phyloP scores from a whole-genome alignment of 306 rosid species.

The Cicer arietinum region DNA sequence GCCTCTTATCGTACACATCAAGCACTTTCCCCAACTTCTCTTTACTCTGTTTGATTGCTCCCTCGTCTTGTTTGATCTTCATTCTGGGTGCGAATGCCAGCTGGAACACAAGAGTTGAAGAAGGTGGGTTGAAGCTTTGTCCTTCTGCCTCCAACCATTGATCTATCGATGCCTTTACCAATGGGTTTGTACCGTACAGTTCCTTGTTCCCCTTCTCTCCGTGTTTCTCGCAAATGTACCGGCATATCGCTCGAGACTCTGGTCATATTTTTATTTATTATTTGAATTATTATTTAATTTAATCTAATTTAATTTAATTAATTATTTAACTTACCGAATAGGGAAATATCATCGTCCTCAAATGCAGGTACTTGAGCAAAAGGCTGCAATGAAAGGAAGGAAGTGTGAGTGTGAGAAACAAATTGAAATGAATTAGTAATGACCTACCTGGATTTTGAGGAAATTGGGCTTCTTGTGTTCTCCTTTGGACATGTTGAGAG shows the following conservation, averaged over 20 bases:
- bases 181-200: constrained; percentile 68
- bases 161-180: constrained; percentile 75
- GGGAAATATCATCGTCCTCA: constrained; percentile 64
- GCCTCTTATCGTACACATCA: constrained; percentile 69
- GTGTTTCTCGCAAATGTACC: constrained; percentile 79
- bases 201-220: constrained; percentile 62
- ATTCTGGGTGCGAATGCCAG: constrained; percentile 81
- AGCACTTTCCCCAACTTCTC: constrained; percentile 74
- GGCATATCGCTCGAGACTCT: constrained; percentile 88
- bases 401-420: too few species aligned
- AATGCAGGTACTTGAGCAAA: constrained; percentile 94
- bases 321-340: constrained; percentile 57
- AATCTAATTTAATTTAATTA: neutral
- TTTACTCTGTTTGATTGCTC: constrained; percentile 56
- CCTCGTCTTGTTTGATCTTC: constrained; percentile 72
- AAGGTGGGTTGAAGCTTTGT: constrained; percentile 79
- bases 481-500: constrained; percentile 80
- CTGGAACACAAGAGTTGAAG: constrained; percentile 72
- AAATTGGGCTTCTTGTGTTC: constrained; percentile 78
- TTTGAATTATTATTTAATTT: too few species aligned
- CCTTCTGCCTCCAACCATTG: constrained; percentile 90
- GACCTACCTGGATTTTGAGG: constrained; percentile 66
- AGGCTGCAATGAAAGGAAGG: constrained; percentile 51
- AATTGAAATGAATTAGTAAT: neutral
- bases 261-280: neutral